These are phyloP conservation scores for Rhizoclosmatium sp. DNA, from an alignment of 192 early-diverging fungal genomes.

Conservation along the genomic window DNA sequence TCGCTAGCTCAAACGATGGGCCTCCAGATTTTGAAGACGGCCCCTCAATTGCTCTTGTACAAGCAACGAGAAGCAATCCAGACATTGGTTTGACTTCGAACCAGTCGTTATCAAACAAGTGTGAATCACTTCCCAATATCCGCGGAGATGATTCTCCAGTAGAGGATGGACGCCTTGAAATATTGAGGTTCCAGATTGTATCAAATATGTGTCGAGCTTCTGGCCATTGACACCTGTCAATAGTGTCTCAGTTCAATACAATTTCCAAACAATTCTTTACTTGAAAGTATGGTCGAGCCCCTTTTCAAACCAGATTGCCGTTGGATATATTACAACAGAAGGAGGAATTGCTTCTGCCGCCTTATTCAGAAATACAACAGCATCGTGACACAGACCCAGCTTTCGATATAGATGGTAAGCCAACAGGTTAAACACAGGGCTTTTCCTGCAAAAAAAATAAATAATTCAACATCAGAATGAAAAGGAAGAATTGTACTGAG, in stretches of 20 bases:
- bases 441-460: conserved; percentile 10
- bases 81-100: conserved; percentile 33
- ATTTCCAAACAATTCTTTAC: conserved; percentile 14
- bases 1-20: conserved; percentile 20
- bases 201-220: conserved; percentile 21
- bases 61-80: conserved; percentile 25
- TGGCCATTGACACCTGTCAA: conserved; percentile 24
- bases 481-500: too few relatives aligned
- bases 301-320: conserved; percentile 31
- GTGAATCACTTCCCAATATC: not conserved
- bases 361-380: not conserved
- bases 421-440: conserved; percentile 19
- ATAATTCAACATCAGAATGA: not conserved
- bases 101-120: conserved; percentile 18
- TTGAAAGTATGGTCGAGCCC: conserved; percentile 10
- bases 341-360: not conserved
- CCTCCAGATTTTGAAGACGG: conserved; percentile 7
- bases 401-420: conserved; percentile 9
- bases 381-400: conserved; percentile 9
- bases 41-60: conserved; percentile 19
- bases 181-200: conserved; percentile 11
- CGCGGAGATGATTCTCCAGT: too few relatives aligned
- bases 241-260: not conserved
- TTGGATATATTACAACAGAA: not conserved
- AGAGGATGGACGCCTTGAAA: too few relatives aligned